Conservation (phyloP, 2,329 filamentous ascomycete genomes). For the Alternaria atra region DNA sequence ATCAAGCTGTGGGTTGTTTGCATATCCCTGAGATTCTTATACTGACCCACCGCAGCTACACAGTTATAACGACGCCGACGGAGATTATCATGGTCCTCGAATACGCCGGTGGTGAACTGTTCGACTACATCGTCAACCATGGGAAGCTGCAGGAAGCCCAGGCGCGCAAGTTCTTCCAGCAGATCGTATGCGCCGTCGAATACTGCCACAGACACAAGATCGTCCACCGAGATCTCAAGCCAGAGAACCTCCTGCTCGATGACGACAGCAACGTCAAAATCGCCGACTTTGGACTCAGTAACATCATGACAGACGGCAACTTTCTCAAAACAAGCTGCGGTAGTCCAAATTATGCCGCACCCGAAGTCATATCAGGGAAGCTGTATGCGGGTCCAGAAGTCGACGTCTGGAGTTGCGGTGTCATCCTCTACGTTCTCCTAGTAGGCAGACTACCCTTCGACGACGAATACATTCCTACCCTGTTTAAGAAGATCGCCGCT, state of each 20-base stretch:
- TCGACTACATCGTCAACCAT: slow-evolving; percentile 97
- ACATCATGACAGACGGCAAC: slow-evolving; percentile 99
- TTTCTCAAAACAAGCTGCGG: slow-evolving; percentile 99
- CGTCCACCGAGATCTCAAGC: slow-evolving; percentile 95
- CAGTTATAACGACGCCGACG: slow-evolving; percentile 90
- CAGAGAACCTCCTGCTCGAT: slow-evolving; percentile 94
- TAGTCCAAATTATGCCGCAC: slow-evolving; percentile 97
- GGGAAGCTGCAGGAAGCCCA: slow-evolving; percentile 90
- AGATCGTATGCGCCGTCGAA: slow-evolving; percentile 98
- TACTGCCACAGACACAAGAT: slow-evolving; percentile 99
- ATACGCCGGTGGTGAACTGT: slow-evolving; percentile 94
- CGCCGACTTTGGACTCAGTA: slow-evolving; percentile 97
- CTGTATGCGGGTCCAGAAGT: slow-evolving; percentile 97
- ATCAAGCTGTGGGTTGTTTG: slow-evolving; percentile 82
- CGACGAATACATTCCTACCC: slow-evolving; percentile 95
- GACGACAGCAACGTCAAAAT: slow-evolving; percentile 98
- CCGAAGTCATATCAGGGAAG: slow-evolving; percentile 97
- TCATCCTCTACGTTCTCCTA: slow-evolving; percentile 77
- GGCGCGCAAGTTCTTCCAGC: slow-evolving; percentile 98
- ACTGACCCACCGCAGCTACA: slow-evolving; percentile 69
- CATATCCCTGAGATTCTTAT: neutral
- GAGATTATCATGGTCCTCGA: slow-evolving; percentile 99
- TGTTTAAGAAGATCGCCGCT: slow-evolving; percentile 97
- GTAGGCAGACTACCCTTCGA: slow-evolving; percentile 85
- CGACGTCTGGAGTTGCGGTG: slow-evolving; percentile 96